These are phyloP conservation scores for Crucihimalaya himalaica DNA, from an alignment of 345 rosid genomes.

Conservation along the genomic window DNA sequence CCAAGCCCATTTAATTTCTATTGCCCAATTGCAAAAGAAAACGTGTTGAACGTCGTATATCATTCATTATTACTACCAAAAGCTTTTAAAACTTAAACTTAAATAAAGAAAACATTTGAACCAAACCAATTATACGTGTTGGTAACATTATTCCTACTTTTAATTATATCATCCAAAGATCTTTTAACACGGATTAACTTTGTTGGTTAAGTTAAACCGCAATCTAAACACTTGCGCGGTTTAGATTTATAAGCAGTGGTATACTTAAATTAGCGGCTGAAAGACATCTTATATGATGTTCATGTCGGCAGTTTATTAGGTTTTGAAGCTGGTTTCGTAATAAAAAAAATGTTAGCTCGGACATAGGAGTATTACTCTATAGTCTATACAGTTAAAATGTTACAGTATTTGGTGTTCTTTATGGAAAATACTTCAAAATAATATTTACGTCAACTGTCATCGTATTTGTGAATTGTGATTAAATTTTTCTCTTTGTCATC, in stretches of 20 bases:
- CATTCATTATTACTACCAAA: not conserved
- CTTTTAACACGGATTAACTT: not conserved
- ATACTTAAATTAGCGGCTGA: not conserved
- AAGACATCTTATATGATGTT: not conserved
- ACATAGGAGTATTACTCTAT: not conserved
- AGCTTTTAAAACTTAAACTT: not conserved
- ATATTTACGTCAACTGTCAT: too few species aligned
- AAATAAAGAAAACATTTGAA: not conserved
- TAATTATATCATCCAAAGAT: not conserved
- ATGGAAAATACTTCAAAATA: too few species aligned
- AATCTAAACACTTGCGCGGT: not conserved
- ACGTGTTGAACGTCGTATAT: not conserved
- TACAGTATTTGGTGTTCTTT: too few species aligned
- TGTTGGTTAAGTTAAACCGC: not conserved
- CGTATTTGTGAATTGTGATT: too few species aligned
- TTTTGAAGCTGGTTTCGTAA: constrained; percentile 1
- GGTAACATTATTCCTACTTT: not conserved
- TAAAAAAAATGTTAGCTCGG: not conserved
- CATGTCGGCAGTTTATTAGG: constrained; percentile 15
- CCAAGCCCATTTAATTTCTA: constrained; percentile 29
- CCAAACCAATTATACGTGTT: not conserved
- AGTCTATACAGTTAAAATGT: not conserved
- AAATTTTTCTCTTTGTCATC: not conserved
- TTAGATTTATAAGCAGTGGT: not conserved
- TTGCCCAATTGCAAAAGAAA: not conserved